A percentile compares a stretch with the other conserved stretches of the same genome.
Evolutionary conservation across 2,329 filamentous ascomycete genomes (phyloP).

Genomic region (Hypocreales sp.): DNA sequence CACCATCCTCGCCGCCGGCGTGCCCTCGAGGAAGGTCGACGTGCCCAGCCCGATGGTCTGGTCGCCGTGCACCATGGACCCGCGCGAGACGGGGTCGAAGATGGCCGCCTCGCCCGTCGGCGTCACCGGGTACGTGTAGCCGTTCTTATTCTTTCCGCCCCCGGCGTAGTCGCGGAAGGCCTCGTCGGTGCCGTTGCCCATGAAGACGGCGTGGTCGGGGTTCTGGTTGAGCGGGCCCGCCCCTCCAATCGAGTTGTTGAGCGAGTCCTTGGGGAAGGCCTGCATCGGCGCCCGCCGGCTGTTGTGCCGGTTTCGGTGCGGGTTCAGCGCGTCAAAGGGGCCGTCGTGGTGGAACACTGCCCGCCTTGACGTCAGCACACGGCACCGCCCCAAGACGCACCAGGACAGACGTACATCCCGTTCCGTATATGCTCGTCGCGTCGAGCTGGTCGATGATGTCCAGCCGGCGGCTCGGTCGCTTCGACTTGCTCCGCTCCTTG

Average conservation of each 20-base stretch:
- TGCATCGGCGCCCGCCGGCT: constrained; percentile 83
- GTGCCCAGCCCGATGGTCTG: constrained; percentile 76
- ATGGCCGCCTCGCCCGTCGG: constrained; percentile 28
- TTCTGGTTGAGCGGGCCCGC: constrained; percentile 68
- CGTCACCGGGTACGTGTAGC: constrained; percentile 5
- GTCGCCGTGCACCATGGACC: constrained; percentile 67
- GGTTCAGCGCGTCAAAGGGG: constrained; percentile 91
- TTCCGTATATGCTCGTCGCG: constrained; percentile 89
- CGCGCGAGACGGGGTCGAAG: constrained; percentile 53
- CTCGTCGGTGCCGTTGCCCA: constrained; percentile 67
- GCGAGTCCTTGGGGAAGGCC: constrained; percentile 82
- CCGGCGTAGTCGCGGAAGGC: constrained; percentile 68
- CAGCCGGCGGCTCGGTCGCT: constrained; percentile 37
- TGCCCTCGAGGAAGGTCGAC: constrained; percentile 88
- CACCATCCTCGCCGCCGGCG: constrained; percentile 68
- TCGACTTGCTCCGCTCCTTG: constrained; percentile 31
- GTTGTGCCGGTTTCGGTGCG: constrained; percentile 78
- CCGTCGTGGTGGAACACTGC: constrained; percentile 94
- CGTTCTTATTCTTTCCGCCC: constrained; percentile 14
- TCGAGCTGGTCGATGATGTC: constrained; percentile 96
- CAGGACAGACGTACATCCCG: constrained; percentile 51
- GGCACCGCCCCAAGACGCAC: too few relatives aligned
- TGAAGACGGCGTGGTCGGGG: constrained; percentile 74
- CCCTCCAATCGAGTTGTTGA: constrained; percentile 85
- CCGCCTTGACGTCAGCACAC: constrained; percentile 1